These are phyloP conservation scores for Jackrogersella multiformis DNA, from an alignment of 495 filamentous ascomycete genomes.

Conservation along the genomic window DNA sequence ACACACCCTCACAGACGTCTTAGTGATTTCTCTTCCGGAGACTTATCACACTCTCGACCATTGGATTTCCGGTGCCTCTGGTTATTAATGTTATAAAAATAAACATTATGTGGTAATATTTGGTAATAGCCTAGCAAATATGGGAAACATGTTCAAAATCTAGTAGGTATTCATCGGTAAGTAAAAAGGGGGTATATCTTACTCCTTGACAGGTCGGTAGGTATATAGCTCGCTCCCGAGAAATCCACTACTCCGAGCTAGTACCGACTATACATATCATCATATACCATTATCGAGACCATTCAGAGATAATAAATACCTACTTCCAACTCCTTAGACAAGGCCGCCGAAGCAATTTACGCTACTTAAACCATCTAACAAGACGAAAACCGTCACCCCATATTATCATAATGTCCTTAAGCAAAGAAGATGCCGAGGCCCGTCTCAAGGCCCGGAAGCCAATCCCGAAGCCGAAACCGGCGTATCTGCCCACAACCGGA, in stretches of 20 bases:
- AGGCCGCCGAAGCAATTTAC: neutral
- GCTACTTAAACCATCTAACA: neutral
- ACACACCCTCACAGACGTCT: neutral
- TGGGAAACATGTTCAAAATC: neutral
- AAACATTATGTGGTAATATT: neutral
- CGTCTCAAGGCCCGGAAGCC: conserved; percentile 46
- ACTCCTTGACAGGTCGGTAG: no score
- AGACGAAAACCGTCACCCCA: neutral
- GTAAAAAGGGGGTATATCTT: conserved; percentile 9
- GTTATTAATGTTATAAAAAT: neutral
- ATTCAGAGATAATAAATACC: no score
- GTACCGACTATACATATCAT: neutral
- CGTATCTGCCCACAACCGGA: conserved; percentile 56
- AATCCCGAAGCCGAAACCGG: conserved; percentile 54
- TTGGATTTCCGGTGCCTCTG: neutral
- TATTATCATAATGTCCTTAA: conserved; percentile 30
- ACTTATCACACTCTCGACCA: no score
- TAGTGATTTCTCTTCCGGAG: no score
- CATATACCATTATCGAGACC: neutral
- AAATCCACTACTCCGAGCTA: conserved; percentile 23
- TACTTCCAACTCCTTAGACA: no score
- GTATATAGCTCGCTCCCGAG: conserved; percentile 8
- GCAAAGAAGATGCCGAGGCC: conserved; percentile 38
- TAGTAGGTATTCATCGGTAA: conserved; percentile 1
- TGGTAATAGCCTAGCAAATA: conserved; percentile 1